These are phyloP conservation scores for Perkinsus chesapeaki DNA, from an alignment of 169 alveolate genomes.

Conservation along the genomic window DNA sequence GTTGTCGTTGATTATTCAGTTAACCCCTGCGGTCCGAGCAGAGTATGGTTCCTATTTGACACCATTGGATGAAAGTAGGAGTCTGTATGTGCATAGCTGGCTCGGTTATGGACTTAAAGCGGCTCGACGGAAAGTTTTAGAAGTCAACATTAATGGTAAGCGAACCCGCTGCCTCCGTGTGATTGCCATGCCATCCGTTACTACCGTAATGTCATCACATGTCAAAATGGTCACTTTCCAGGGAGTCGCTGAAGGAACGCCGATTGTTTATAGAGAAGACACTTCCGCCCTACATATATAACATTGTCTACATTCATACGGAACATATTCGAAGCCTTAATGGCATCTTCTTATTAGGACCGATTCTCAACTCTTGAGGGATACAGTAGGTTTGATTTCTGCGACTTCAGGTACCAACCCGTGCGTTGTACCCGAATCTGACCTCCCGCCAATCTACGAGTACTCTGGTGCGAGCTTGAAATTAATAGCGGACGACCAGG, in stretches of 20 bases:
- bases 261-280: too few relatives aligned
- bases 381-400: too few relatives aligned
- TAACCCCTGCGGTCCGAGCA: background rate
- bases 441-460: background rate
- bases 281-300: too few relatives aligned
- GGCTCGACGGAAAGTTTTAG: background rate
- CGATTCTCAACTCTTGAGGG: too few relatives aligned
- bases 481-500: background rate
- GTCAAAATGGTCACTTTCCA: too few relatives aligned
- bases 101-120: background rate
- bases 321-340: too few relatives aligned
- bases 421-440: background rate
- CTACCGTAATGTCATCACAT: too few relatives aligned
- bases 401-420: background rate
- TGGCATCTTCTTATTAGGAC: too few relatives aligned
- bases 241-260: too few relatives aligned
- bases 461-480: background rate
- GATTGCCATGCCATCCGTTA: too few relatives aligned
- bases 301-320: too few relatives aligned
- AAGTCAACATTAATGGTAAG: background rate
- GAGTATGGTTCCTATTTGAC: background rate
- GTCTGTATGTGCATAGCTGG: background rate
- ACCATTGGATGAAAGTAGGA: background rate
- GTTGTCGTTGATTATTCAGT: background rate
- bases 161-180: too few relatives aligned